Base-by-base conservation (phyloP, 2,329 filamentous ascomycete genomes). In the Bimuria novae-zelandiae region DNA sequence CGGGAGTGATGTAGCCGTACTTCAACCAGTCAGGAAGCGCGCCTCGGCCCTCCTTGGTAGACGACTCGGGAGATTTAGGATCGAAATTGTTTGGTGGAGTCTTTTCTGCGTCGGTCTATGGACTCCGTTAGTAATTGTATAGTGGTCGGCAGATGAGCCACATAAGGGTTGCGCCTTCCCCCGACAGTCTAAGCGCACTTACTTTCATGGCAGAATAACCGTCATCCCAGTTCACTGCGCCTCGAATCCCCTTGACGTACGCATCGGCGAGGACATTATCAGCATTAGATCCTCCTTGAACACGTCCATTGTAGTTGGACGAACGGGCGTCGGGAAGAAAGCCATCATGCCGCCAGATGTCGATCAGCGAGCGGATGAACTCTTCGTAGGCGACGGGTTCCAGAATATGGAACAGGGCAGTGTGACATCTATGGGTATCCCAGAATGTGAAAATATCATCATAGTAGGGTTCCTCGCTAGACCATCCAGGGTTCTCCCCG, bases 251-350 rank as follows among this genome's bases (percentile, higher is more conserved):
- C 67, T 90, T 90, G 25, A 89, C 80, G 56, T 84, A 90, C 0
- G 87, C 88, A 63, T 90, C 88, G 2, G 87, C 87, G 14, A 90
- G 80, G 3, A 90, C 81, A 51, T 88, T 89, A 67, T 90, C 87
- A 3, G 83, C 82, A 62, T 89, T 89, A 11, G 82, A 87, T 7
- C 88, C 88, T 10, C 86, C 87, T 66, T 90, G 87, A 0, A 84
- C 83, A 14, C 83, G 82, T 8, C 88, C 88, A 56, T 89, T 90
- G 74, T 78, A 87, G 69, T 89, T 86, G 1, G 83, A 87, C 0
- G 85, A 88, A 10, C 87, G 82, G 0, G 79, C 86, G 61, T 89
- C 86, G 0, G 86, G 85, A 64, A 88, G 76, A 60, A 81, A 89
- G 4, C 84, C 84, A 4, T 86, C 84, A 55, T 84, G 74, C 49